Conservation (phyloP, 2,329 filamentous ascomycete species). For the Fusarium sp. region DNA sequence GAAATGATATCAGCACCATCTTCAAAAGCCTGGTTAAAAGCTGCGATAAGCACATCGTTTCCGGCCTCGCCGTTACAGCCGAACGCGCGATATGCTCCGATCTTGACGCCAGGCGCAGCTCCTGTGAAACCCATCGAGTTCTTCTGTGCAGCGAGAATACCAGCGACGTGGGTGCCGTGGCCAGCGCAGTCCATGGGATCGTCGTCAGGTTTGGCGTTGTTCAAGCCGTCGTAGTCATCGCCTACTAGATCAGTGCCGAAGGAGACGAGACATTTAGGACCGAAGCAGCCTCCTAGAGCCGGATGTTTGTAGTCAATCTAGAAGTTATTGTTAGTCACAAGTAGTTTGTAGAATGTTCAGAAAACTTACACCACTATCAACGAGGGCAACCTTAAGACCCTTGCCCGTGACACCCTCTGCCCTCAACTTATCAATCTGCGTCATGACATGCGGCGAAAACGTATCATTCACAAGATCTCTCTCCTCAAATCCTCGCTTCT, state of each 20-base stretch:
- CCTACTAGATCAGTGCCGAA: slow-evolving; percentile 69
- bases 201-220: slow-evolving; percentile 56
- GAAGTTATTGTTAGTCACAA: not conserved
- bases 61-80: slow-evolving; percentile 62
- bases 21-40: slow-evolving; percentile 69
- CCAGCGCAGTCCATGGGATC: slow-evolving; percentile 68
- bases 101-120: slow-evolving; percentile 64
- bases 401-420: slow-evolving; percentile 60
- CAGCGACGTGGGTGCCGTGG: slow-evolving; percentile 71
- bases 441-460: slow-evolving; percentile 65
- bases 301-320: slow-evolving; percentile 72
- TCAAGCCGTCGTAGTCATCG: slow-evolving; percentile 59
- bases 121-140: slow-evolving; percentile 67
- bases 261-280: slow-evolving; percentile 66
- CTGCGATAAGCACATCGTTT: slow-evolving; percentile 68
- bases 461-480: slow-evolving; percentile 47
- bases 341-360: fast-evolving
- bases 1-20: slow-evolving; percentile 69
- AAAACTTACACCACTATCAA: slow-evolving; percentile 64
- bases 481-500: slow-evolving; percentile 27
- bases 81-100: slow-evolving; percentile 69
- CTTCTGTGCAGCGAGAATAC: slow-evolving; percentile 69
- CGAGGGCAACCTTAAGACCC: slow-evolving; percentile 64
- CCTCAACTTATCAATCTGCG: slow-evolving; percentile 65
- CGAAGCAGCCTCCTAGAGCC: slow-evolving; percentile 73